Evolutionary conservation across 192 early-diverging fungal genomes (phyloP), one percentile per base, ranked within the genome.

Genomic region (Linnemannia schmuckeri): DNA sequence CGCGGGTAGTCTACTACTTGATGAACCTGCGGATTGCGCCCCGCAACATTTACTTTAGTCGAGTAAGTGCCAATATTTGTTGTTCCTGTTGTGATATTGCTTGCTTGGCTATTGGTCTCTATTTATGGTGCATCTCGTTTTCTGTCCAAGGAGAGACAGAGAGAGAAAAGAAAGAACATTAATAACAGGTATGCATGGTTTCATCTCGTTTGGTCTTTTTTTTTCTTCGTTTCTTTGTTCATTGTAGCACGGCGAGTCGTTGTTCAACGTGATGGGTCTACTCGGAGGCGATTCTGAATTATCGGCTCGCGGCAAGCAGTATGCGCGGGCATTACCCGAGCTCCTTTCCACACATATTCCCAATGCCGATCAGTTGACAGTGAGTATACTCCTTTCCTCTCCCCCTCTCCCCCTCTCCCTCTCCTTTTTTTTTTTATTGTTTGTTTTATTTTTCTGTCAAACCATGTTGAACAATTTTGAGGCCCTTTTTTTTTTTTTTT

Each of bases 1-100:
- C 97, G 69, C 91, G 98, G 33, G 96, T 99, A 74, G 97, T 99
- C 17, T 99, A 99, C 90, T 99, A 97, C 88, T 87, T 99, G 81
- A 99, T 99, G 98, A 99, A 99, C 88, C 92, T 99, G 55, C 97
- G 99, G 88, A 98, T 97, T 81, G 93, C 94, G 9, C 97, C 99
- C 46, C 93, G 96, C 69, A 96, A 93, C 83, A 97, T 99, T 72
- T 97, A 97, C 89, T 98, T 98, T 82, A 95, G 91, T 81, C 92
- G 96, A 80, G 91, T 92, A 74, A 79, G 90, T 88, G 61, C 27
- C 4, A 27, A 66, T 66, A 13, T 66, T 33, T 33, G 17, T 49
- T 76, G 20, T 27, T 40, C 15, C 13, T 72, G 33, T 63, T 35
- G 33, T 76, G 57, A 24, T 24, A n/a, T 76, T 47, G 9, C 72